Evolutionary conservation across 148 eudicot species (phyloP).

Genomic region (Cornus kousa): DNA sequence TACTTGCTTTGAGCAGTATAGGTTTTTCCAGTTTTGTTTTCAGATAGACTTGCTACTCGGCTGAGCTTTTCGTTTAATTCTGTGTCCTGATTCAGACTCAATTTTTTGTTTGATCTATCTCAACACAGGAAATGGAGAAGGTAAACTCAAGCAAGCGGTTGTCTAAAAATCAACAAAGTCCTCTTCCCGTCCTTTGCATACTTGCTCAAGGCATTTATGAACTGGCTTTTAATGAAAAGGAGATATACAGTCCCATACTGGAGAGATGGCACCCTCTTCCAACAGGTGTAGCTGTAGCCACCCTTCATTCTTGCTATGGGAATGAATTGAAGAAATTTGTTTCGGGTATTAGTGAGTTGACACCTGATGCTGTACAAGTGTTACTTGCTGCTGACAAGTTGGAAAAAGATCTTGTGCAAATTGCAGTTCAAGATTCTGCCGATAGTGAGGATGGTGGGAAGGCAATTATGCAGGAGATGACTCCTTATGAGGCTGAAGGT

Average conservation of each 20-base stretch:
- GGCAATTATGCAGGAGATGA: conserved; percentile 82
- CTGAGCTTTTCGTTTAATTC: neutral
- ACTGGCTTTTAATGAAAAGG: conserved; percentile 81
- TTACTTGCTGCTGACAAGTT: conserved; percentile 81
- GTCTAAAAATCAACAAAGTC: conserved; percentile 52
- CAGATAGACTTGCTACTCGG: neutral
- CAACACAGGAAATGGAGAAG: conserved; percentile 79
- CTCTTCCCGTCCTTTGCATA: conserved; percentile 70
- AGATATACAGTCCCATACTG: conserved; percentile 76
- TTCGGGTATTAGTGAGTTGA: conserved; percentile 66
- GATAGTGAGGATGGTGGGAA: conserved; percentile 98
- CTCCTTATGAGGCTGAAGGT: conserved; percentile 82
- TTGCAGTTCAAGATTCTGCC: conserved; percentile 88
- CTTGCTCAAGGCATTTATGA: conserved; percentile 90
- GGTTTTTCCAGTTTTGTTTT: neutral
- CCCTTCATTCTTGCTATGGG: conserved; percentile 79
- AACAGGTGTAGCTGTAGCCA: conserved; percentile 81
- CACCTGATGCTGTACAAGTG: conserved; percentile 87
- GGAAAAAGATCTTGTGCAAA: conserved; percentile 86
- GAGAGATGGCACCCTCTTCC: conserved; percentile 95
- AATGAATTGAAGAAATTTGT: conserved; percentile 84
- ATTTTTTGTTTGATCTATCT: conserved; percentile 16
- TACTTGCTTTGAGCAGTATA: neutral
- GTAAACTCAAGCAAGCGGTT: conserved; percentile 60
- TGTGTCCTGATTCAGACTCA: neutral